A percentile compares a stretch with the other conserved stretches of the same genome.
phyloP scores from a whole-genome alignment of 345 rosid species.

The Corchorus olitorius region DNA sequence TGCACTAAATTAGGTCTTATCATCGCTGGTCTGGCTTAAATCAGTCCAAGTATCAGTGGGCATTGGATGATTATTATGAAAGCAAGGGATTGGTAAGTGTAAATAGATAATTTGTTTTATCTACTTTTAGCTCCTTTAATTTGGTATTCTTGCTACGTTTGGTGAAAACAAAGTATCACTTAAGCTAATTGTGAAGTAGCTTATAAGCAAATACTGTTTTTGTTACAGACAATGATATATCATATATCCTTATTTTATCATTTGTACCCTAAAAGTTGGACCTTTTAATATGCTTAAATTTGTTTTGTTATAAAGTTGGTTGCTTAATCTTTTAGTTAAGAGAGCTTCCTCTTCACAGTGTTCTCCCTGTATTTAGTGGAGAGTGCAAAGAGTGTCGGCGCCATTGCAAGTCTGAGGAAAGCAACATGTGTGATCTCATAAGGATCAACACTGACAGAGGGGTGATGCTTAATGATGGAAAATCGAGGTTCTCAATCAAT shows the following conservation, averaged over 20 bases:
- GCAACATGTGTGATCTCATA: no score
- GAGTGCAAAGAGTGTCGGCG: no score
- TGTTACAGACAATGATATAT: neutral
- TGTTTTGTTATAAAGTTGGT: neutral
- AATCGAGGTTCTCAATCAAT: conserved; percentile 39
- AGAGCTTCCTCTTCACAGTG: neutral
- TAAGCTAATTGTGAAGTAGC: conserved; percentile 30
- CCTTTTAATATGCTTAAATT: neutral
- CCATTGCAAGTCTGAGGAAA: no score
- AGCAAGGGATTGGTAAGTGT: conserved; percentile 46
- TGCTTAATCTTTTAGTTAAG: neutral
- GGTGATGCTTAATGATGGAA: conserved; percentile 38
- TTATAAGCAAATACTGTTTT: conserved; percentile 27
- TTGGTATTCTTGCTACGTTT: conserved; percentile 16
- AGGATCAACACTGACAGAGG: conserved; percentile 35
- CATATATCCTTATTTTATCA: neutral
- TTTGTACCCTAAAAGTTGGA: neutral
- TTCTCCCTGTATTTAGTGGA: no score
- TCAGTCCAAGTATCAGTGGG: conserved; percentile 99
- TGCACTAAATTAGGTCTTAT: no score
- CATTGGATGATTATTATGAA: conserved; percentile 88
- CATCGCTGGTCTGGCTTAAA: conserved; percentile 98
- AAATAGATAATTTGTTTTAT: neutral
- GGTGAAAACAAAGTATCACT: conserved; percentile 18
- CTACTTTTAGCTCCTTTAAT: conserved; percentile 6